A percentile compares a stretch with the other conserved stretches of the same genome.
These are phyloP conservation scores for Gymnopus androsaceus DNA, from an alignment of 1,284 basidiomycete species.

Conservation along the genomic window DNA sequence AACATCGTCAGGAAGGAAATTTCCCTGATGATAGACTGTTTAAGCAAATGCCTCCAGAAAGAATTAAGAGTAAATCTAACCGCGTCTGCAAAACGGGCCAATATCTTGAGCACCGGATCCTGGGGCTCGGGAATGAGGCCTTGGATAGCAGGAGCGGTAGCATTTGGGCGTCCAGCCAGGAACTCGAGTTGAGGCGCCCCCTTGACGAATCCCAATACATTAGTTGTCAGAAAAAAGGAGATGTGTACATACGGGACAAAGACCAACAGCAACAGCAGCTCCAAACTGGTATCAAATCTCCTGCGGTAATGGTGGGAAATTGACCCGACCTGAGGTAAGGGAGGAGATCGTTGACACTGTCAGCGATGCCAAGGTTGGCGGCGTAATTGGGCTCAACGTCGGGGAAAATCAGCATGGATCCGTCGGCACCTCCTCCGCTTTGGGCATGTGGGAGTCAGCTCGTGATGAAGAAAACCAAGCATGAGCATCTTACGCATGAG, in stretches of 20 bases:
- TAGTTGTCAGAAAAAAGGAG: background rate
- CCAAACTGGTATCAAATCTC: constrained; percentile 20
- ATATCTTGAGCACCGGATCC: constrained; percentile 14
- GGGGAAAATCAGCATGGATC: constrained; percentile 20
- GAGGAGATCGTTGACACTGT: constrained; percentile 17
- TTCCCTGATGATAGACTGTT: background rate
- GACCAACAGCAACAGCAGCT: constrained; percentile 11
- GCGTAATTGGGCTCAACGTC: constrained; percentile 19
- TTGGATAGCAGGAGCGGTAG: constrained; percentile 13
- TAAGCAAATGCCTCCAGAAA: background rate
- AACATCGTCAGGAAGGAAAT: constrained; percentile 17
- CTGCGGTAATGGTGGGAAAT: constrained; percentile 7
- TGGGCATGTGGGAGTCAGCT: background rate
- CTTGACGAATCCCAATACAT: background rate
- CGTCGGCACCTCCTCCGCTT: constrained; percentile 22
- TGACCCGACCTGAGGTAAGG: constrained; percentile 8
- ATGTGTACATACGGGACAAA: constrained; percentile 1
- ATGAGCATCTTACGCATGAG: constrained; percentile 1
- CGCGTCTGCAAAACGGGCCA: constrained; percentile 11
- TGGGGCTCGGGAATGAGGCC: constrained; percentile 20
- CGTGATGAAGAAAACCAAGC: background rate
- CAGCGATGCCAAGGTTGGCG: constrained; percentile 18
- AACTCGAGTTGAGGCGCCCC: constrained; percentile 21
- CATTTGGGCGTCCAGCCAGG: constrained; percentile 20
- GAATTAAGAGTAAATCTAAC: background rate